phyloP scores from a whole-genome alignment of 2,329 filamentous ascomycete species.

The Alternaria arbusti region DNA sequence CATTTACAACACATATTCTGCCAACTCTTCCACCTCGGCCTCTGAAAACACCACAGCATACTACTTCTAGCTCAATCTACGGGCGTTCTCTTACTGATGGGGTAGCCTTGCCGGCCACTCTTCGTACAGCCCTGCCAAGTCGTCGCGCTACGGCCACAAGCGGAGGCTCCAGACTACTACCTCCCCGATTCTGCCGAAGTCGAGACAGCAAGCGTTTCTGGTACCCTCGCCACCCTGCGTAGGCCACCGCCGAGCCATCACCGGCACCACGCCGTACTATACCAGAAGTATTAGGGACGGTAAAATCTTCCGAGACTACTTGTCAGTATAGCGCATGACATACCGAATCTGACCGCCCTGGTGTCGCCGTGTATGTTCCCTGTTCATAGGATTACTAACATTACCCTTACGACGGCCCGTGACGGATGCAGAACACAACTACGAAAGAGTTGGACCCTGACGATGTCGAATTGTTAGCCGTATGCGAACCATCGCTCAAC shows the following conservation, averaged over 20 bases:
- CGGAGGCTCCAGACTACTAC: constrained; percentile 37
- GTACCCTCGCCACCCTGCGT: constrained; percentile 23
- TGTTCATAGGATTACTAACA: neutral
- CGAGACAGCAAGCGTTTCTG: constrained; percentile 14
- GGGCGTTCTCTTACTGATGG: constrained; percentile 3
- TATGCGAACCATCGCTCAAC: constrained; percentile 3
- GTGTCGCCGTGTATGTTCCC: neutral
- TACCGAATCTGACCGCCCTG: neutral
- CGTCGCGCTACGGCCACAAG: constrained; percentile 33
- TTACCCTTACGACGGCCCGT: neutral
- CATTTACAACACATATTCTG: neutral
- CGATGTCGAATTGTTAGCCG: neutral
- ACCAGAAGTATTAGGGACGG: neutral
- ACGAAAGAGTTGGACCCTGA: neutral
- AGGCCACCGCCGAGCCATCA: constrained; percentile 4
- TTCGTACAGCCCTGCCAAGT: constrained; percentile 21
- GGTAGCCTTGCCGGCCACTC: constrained; percentile 19
- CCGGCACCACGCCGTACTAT: neutral
- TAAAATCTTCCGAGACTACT: neutral
- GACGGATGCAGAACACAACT: no score
- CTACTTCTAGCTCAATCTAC: neutral
- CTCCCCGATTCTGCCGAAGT: constrained; percentile 29
- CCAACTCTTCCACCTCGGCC: neutral
- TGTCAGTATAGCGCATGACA: neutral
- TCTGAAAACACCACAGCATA: neutral